Evolutionary conservation across 257 asterid genomes (phyloP).

Genomic region (Schizonepeta tenuifolia): DNA sequence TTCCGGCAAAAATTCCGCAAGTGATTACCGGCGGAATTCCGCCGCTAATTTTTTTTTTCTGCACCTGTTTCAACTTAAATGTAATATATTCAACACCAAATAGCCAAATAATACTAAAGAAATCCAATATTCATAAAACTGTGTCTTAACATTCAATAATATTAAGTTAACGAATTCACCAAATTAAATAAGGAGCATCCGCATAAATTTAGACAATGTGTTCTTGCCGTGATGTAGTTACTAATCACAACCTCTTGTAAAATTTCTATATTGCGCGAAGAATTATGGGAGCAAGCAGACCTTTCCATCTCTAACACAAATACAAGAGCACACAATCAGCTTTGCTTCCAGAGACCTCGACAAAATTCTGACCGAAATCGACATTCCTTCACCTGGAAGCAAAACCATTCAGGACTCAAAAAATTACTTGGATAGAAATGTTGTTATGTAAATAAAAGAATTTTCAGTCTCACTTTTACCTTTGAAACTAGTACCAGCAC

Average conservation of each 20-base stretch:
- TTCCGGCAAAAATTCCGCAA: too few relatives aligned
- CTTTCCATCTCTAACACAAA: constrained; percentile 51
- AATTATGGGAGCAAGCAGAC: constrained; percentile 40
- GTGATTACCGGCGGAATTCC: too few relatives aligned
- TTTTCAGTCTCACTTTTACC: constrained; percentile 45
- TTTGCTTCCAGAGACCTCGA: constrained; percentile 84
- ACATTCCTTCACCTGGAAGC: constrained; percentile 50
- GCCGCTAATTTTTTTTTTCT: too few relatives aligned
- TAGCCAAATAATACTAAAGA: too few relatives aligned
- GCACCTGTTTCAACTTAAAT: too few relatives aligned
- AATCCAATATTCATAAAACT: too few relatives aligned
- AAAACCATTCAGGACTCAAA: constrained; percentile 14
- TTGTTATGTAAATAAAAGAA: constrained; percentile 8
- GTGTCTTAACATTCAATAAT: too few relatives aligned
- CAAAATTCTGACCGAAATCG: constrained; percentile 66
- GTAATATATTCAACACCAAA: too few relatives aligned
- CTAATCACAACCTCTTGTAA: constrained; percentile 16
- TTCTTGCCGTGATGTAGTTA: constrained; percentile 7
- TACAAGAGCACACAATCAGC: constrained; percentile 79
- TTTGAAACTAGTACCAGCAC: constrained; percentile 37
- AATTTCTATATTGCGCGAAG: neutral
- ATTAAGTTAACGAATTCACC: too few relatives aligned
- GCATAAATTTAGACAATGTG: neutral
- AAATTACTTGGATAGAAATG: constrained; percentile 20
- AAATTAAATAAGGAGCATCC: constrained; percentile 18